Conservation (phyloP, 2,329 filamentous ascomycete species). For the Rachicladosporium sp. region DNA sequence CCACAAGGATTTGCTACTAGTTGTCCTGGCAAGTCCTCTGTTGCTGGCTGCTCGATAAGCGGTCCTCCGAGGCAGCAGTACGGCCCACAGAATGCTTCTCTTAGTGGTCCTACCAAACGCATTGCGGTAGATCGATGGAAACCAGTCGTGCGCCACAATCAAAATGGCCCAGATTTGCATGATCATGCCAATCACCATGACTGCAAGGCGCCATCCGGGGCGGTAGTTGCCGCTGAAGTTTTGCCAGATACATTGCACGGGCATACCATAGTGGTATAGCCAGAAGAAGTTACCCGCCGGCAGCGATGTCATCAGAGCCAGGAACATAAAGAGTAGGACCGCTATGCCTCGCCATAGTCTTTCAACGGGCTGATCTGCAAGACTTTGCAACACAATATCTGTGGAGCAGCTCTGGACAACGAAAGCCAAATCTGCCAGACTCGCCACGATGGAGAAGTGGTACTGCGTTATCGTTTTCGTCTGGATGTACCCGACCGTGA, state of each 20-base stretch:
- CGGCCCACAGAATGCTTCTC: neutral
- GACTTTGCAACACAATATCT: neutral
- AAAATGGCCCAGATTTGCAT: neutral
- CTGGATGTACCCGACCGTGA: constrained; percentile 1
- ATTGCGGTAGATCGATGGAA: neutral
- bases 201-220: too few relatives aligned
- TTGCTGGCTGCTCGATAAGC: too few relatives aligned
- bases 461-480: constrained; percentile 1
- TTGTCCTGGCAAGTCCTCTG: neutral
- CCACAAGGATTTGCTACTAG: neutral
- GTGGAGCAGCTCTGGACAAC: constrained; percentile 4
- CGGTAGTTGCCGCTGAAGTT: neutral
- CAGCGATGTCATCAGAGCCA: neutral
- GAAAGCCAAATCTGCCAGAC: constrained; percentile 5
- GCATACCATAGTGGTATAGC: neutral
- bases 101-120: neutral
- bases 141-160: neutral
- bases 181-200: constrained; percentile 1
- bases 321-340: neutral
- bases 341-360: neutral
- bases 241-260: neutral
- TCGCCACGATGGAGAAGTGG: constrained; percentile 5
- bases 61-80: neutral
- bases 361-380: too few relatives aligned
- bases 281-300: neutral